These are phyloP conservation scores for Plenodomus tracheiphilus DNA, from an alignment of 2,329 filamentous ascomycete species.

Conservation along the genomic window DNA sequence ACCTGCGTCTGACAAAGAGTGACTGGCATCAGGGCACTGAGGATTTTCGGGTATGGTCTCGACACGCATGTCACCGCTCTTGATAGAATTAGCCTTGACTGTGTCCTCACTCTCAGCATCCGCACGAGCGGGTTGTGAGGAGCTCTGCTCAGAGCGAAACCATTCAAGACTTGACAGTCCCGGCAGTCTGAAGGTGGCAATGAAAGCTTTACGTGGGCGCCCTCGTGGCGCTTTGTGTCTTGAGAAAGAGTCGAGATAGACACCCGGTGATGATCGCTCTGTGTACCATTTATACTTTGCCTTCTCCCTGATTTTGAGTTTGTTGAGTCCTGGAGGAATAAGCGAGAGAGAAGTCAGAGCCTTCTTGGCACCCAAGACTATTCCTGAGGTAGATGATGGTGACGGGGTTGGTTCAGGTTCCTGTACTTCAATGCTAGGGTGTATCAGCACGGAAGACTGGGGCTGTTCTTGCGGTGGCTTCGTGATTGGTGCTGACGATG, in stretches of 20 bases:
- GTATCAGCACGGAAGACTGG: neutral
- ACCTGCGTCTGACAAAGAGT: no score
- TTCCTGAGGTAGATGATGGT: neutral
- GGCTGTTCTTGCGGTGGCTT: neutral
- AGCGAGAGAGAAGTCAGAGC: no score
- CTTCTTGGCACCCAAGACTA: neutral
- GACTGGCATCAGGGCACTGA: neutral
- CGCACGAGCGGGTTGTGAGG: neutral
- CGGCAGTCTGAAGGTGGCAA: constrained; percentile 48
- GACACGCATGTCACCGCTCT: neutral
- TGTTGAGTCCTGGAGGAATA: neutral
- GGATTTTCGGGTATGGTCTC: neutral
- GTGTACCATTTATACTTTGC: neutral
- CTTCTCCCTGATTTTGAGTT: neutral
- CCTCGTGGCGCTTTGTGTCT: constrained; percentile 43
- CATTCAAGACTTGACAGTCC: constrained; percentile 42
- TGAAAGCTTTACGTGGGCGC: constrained; percentile 48
- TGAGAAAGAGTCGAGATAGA: constrained; percentile 52
- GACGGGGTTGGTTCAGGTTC: neutral
- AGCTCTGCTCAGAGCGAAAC: constrained; percentile 22
- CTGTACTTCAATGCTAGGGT: neutral
- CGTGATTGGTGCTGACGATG: neutral
- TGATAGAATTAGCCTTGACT: neutral
- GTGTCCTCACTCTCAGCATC: neutral
- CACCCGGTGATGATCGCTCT: constrained; percentile 35